These are phyloP conservation scores for Mortierella sp. DNA, from an alignment of 371 early-diverging fungal genomes.

Conservation along the genomic window DNA sequence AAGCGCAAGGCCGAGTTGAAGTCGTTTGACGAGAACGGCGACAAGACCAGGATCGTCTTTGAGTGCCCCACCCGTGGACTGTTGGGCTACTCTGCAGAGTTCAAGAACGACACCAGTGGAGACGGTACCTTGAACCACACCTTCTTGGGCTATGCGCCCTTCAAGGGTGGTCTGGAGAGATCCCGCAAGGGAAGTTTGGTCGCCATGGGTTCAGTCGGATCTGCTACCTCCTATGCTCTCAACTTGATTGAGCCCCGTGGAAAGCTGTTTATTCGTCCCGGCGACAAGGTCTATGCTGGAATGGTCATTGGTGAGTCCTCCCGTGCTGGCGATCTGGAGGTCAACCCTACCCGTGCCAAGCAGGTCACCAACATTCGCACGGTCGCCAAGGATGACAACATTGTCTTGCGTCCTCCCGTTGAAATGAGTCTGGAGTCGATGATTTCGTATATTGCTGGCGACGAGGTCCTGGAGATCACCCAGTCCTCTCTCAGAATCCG, in stretches of 20 bases:
- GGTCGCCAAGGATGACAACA: constrained; percentile 80
- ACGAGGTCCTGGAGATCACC: constrained; percentile 87
- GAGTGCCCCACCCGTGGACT: constrained; percentile 84
- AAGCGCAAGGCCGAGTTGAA: constrained; percentile 83
- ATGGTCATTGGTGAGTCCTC: constrained; percentile 87
- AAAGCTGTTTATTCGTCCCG: constrained; percentile 78
- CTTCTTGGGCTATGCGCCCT: constrained; percentile 74
- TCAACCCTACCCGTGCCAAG: constrained; percentile 85
- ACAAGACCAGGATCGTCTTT: constrained; percentile 77
- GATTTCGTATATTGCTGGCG: constrained; percentile 80
- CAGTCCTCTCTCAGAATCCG: constrained; percentile 76
- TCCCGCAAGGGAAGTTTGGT: constrained; percentile 79
- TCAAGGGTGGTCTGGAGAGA: constrained; percentile 76
- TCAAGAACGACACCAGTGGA: constrained; percentile 82
- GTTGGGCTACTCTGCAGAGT: constrained; percentile 83
- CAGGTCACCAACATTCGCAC: constrained; percentile 81
- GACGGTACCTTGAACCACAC: constrained; percentile 80
- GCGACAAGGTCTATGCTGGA: constrained; percentile 81
- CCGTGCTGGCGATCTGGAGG: constrained; percentile 76
- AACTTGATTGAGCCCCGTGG: constrained; percentile 81
- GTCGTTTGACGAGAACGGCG: constrained; percentile 74
- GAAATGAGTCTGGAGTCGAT: constrained; percentile 78
- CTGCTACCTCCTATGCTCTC: constrained; percentile 78
- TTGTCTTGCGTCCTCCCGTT: constrained; percentile 75
- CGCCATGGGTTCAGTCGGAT: constrained; percentile 73